Base-by-base conservation (phyloP, 1,284 basidiomycete genomes). In the Ceratobasidium sp. region DNA sequence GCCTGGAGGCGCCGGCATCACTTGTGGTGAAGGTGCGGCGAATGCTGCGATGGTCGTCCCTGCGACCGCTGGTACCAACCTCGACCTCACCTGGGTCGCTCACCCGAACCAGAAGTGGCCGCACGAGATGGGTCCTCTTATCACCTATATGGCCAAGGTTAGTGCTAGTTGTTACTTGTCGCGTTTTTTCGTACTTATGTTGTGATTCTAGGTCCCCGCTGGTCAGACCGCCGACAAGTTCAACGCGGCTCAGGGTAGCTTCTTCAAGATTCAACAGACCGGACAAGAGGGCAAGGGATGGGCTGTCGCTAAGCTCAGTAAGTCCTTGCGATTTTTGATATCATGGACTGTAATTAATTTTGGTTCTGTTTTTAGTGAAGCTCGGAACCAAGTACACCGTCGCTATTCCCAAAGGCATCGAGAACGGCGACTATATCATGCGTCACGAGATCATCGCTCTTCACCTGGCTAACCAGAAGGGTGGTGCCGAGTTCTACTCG, bases 361-460 rank as follows among this genome's bases (percentile, higher is more conserved):
- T 38, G 6, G 35, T 38, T 30, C 26, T 6, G 26, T 18, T 52
- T 49, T 13, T 50, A 86, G 85, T 77, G 77, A 64, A 67, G 78
- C 8, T 81, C 81, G 30, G 44, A 72, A 41, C 79, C 84, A 8
- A 83, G 21, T 55, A 84, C 50, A 83, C 80, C 11, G 81, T 88
- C 16, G 87, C 83, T 0, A 81, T 92, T 69, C 91, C 91, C 1
- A 71, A 78, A 21, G 84, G 82, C 72, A 81, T 92, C 72, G 82
- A 84, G 0, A 78, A 88, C 0, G 91, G 91, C 2, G 82, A 87
- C 77, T 92, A 92, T 79, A 83, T 93, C 72, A 80, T 92, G 76
- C 88, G 91, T 2, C 87, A 89, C 78, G 91, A 92, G 80, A 86
- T 92, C 78, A 88, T 92, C 78, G 86, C 88, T 8, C 85, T 92